Percentiles rank a stretch among this genome's conserved stretches.
Conservation (phyloP, 106 monocot species). For the Acorus calamus region DNA sequence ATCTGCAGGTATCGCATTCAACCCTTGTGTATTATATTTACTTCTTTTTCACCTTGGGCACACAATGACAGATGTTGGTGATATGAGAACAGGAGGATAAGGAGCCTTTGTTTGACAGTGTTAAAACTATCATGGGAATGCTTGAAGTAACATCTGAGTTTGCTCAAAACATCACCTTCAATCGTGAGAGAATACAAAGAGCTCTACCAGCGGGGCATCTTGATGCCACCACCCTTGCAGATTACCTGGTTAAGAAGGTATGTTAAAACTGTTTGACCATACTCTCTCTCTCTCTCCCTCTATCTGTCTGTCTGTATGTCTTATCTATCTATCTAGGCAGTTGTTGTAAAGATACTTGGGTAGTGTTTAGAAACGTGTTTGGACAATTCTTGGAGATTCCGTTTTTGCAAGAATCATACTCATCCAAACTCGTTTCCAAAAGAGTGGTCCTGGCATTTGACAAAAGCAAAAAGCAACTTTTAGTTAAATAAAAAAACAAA, state of each 20-base stretch:
- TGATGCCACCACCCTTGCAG: conserved; percentile 95
- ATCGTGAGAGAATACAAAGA: conserved; percentile 53
- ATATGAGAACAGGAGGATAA: conserved; percentile 75
- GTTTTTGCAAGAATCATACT: too few species aligned
- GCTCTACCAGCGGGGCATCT: conserved; percentile 85
- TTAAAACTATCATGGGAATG: conserved; percentile 70
- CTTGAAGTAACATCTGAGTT: conserved; percentile 92
- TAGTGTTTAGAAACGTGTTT: too few species aligned
- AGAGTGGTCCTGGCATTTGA: too few species aligned
- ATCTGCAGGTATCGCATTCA: conserved; percentile 50
- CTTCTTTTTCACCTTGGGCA: neutral
- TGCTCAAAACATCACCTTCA: conserved; percentile 75
- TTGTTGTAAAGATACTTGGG: too few species aligned
- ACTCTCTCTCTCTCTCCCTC: too few species aligned
- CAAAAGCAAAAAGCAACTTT: too few species aligned
- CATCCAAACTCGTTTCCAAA: too few species aligned
- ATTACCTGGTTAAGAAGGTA: conserved; percentile 99
- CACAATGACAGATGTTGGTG: neutral
- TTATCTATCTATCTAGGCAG: too few species aligned
- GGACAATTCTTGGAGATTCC: too few species aligned
- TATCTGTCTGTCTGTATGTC: too few species aligned
- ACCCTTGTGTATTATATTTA: too few species aligned
- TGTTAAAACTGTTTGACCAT: neutral
- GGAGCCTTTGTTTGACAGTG: conserved; percentile 94
- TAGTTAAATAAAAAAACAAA: too few species aligned